Conservation (phyloP, 225 moss, liverwort and hornwort genomes). For the Anthoceros angustus region DNA sequence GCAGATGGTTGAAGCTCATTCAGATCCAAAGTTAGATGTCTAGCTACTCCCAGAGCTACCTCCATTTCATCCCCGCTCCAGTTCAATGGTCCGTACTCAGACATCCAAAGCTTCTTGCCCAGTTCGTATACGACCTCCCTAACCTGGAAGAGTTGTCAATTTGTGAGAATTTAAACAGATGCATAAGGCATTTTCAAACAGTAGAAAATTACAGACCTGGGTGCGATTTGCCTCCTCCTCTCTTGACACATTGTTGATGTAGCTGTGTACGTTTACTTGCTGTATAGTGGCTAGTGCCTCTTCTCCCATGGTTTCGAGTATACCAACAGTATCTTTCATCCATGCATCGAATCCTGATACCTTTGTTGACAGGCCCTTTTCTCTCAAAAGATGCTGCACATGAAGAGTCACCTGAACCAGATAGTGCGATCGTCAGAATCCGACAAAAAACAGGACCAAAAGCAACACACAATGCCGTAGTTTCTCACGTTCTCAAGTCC, state of each 20-base stretch:
- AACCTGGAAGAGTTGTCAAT: too few species aligned
- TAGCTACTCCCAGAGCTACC: conserved; percentile 47
- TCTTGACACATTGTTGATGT: conserved; percentile 57
- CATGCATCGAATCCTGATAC: conserved; percentile 76
- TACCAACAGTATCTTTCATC: conserved; percentile 60
- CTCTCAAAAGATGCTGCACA: conserved; percentile 37
- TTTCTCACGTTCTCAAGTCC: conserved; percentile 54
- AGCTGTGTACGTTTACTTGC: conserved; percentile 79
- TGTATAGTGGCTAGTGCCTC: conserved; percentile 44
- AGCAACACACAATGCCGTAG: background rate
- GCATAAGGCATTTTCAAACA: too few species aligned
- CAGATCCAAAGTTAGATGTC: conserved; percentile 70
- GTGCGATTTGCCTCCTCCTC: conserved; percentile 76
- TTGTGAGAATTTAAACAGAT: too few species aligned
- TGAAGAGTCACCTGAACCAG: conserved; percentile 49
- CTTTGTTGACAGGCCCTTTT: conserved; percentile 40
- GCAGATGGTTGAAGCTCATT: conserved; percentile 89
- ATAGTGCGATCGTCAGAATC: background rate
- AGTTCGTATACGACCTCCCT: conserved; percentile 23
- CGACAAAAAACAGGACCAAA: background rate
- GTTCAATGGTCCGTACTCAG: conserved; percentile 82
- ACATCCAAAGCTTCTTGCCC: conserved; percentile 98
- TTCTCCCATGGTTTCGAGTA: conserved; percentile 48
- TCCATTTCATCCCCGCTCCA: conserved; percentile 59
- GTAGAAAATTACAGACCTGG: conserved; percentile 58